Percentiles rank a stretch among this genome's conserved stretches.
Evolutionary conservation across 306 rosid genomes (phyloP).

Genomic region (Medicago ruthenica): DNA sequence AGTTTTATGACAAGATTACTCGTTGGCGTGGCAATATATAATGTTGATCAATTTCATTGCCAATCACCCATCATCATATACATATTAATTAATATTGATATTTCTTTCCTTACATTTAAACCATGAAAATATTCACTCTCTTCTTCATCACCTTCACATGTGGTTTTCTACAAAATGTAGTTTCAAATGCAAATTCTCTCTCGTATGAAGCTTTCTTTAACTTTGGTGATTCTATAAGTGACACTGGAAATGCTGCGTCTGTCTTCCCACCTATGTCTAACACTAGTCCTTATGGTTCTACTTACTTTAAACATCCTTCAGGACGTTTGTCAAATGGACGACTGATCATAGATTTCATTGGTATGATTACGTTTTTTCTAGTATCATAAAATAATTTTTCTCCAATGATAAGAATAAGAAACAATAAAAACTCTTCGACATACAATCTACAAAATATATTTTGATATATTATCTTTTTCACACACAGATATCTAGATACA

Average conservation of each 20-base stretch:
- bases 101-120: background rate
- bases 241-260: slow-evolving; percentile 50
- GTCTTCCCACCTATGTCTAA: background rate
- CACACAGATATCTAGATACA: background rate
- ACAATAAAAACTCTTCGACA: background rate
- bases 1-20: background rate
- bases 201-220: slow-evolving; percentile 50
- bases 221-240: slow-evolving; percentile 62
- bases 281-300: slow-evolving; percentile 54
- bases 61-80: background rate
- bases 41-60: background rate
- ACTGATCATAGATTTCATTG: slow-evolving; percentile 56
- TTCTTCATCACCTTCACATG: background rate
- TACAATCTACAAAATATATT: background rate
- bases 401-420: background rate
- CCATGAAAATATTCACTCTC: background rate
- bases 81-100: background rate
- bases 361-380: slow-evolving; percentile 6
- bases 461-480: background rate
- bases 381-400: background rate
- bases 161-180: background rate
- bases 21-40: background rate
- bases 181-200: background rate
- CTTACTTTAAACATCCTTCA: slow-evolving; percentile 43
- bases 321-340: slow-evolving; percentile 56